Evolutionary conservation across 352 stramenopile species (phyloP).

Genomic region (Albugo laibachii): DNA sequence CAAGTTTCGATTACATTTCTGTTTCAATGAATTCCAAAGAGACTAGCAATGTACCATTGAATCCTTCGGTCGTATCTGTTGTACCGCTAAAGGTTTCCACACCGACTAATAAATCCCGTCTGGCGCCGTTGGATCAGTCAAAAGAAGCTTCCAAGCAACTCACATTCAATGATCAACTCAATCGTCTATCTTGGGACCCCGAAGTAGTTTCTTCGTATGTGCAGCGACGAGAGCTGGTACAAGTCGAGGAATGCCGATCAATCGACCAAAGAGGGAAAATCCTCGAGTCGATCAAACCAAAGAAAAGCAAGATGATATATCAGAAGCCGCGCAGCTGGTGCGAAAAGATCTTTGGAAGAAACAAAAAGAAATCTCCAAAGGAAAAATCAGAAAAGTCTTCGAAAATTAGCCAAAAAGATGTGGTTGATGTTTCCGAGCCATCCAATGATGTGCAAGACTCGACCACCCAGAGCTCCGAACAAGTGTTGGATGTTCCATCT

Average conservation of each 20-base stretch:
- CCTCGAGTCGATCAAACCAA: no score
- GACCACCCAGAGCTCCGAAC: no score
- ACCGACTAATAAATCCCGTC: slow-evolving; percentile 2
- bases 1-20: slow-evolving; percentile 16
- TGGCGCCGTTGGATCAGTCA: not conserved
- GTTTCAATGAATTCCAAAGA: slow-evolving; percentile 1
- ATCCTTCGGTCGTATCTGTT: slow-evolving; percentile 6
- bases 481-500: no score
- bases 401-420: no score
- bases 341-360: no score
- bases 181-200: slow-evolving; percentile 17
- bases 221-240: slow-evolving; percentile 10
- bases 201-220: slow-evolving; percentile 10
- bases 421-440: no score
- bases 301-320: no score
- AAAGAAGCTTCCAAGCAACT: slow-evolving; percentile 1
- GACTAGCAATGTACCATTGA: not conserved
- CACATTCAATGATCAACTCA: slow-evolving; percentile 20
- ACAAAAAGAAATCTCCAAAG: no score
- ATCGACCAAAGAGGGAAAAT: no score
- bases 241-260: slow-evolving; percentile 11
- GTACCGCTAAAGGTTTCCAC: slow-evolving; percentile 10
- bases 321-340: no score
- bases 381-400: no score
- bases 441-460: no score